A percentile compares a stretch with the other conserved stretches of the same genome.
These are phyloP conservation scores for Digitaria exilis DNA, from an alignment of 202 grass and related monocot species.

Conservation along the genomic window DNA sequence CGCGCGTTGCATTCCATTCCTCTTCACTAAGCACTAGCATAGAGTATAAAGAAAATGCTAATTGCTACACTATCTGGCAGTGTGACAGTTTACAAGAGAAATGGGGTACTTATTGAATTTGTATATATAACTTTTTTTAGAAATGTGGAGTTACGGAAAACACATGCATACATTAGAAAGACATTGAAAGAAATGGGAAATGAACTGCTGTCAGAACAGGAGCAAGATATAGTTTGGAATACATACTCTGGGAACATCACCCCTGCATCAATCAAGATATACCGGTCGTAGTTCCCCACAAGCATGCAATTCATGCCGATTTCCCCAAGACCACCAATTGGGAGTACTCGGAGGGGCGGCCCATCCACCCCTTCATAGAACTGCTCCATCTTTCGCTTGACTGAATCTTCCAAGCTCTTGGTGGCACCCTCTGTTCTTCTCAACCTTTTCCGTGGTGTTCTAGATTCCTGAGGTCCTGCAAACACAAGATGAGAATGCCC, in stretches of 20 bases:
- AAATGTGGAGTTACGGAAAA: not conserved
- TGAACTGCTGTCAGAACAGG: not conserved
- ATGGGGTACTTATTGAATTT: not conserved
- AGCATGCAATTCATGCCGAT: slow-evolving; percentile 99
- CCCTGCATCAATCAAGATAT: slow-evolving; percentile 97
- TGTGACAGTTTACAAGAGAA: slow-evolving; percentile 4
- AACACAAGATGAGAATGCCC: slow-evolving; percentile 1
- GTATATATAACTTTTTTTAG: slow-evolving; percentile 3
- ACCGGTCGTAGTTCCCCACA: slow-evolving; percentile 91
- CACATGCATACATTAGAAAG: not conserved
- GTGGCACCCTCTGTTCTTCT: slow-evolving; percentile 71
- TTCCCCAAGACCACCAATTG: slow-evolving; percentile 95
- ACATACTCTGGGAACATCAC: slow-evolving; percentile 99
- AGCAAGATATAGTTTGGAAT: slow-evolving; percentile 10
- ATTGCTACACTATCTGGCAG: not conserved
- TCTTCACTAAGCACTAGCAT: not conserved
- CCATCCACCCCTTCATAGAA: slow-evolving; percentile 94
- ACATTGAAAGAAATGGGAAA: not conserved
- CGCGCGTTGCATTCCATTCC: too few relatives aligned
- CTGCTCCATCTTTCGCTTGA: slow-evolving; percentile 96
- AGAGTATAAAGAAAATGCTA: slow-evolving; percentile 6
- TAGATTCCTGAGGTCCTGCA: slow-evolving; percentile 63
- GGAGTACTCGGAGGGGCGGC: slow-evolving; percentile 87
- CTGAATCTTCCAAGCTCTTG: slow-evolving; percentile 95
- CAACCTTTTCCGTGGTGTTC: slow-evolving; percentile 59